Base-by-base conservation (phyloP, 169 alveolate genomes). In the Neospora caninum region DNA sequence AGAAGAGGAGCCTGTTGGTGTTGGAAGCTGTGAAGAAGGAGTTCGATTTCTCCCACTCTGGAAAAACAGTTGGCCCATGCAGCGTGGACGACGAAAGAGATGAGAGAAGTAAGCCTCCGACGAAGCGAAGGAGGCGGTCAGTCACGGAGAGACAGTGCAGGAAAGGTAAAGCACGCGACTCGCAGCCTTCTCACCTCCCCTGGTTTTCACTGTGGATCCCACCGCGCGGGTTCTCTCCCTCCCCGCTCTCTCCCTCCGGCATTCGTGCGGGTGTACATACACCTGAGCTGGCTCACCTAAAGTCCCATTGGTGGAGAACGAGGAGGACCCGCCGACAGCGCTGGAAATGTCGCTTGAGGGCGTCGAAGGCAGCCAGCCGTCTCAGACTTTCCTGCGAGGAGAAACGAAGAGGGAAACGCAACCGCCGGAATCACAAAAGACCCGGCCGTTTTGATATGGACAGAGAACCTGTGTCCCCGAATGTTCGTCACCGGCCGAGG, bases 271-370 rank as follows among this genome's bases (percentile, higher is more conserved):
- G 58, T 4, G 22, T 49, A 13, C 13, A 13, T 49, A 13, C 58
- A 49, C 58, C 4, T 49, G 58, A 49, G 58, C 58, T n/a, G n/a
- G 88, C 64, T 9, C 41, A 82, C 89, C 89, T 82, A 49, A 82
- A 82, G 16, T 82, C 89, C 89, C 89, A 82, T 67, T 82, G 89
- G 64, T 82, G 89, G 25, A 82, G 89, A 31, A 31, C 89, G 89
- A 82, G 69, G n/a, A 82, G 89, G 54, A 82, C 53, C 25, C 89
- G 89, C 31, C 89, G 89, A 49, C 89, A 82, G n/a, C 89, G 53
- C 39, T 25, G 67, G 64, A 82, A 82, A 36, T 82, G 89, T n/a
- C 29, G 54, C 41, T 27, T 38, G 41, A 82, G 53, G 25, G 54
- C 67, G 29, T 82, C 89, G 69, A 82, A 34, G 41, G 89, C 89